Evolutionary conservation across 2,329 filamentous ascomycete species (phyloP).

Genomic region (Hypoxylon sp.): DNA sequence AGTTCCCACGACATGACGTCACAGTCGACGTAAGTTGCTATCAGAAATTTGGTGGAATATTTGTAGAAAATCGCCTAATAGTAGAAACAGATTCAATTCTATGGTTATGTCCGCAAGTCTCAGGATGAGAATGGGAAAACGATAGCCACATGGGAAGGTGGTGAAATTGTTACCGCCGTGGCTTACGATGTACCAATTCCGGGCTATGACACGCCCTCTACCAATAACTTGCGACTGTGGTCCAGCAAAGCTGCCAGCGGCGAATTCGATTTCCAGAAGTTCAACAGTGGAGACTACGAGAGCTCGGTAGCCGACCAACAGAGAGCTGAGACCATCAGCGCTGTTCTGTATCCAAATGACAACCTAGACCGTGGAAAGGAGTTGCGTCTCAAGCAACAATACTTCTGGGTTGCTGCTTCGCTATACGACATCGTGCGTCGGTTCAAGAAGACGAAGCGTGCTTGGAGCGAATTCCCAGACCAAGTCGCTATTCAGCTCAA

Average conservation of each 20-base stretch:
- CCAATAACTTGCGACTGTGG: conserved; percentile 97
- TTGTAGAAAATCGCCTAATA: conserved; percentile 15
- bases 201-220: conserved; percentile 89
- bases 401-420: conserved; percentile 99
- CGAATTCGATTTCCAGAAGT: conserved; percentile 99
- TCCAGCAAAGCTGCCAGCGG: conserved; percentile 97
- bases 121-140: conserved; percentile 83
- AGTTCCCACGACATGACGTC: conserved; percentile 95
- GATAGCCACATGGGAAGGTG: conserved; percentile 86
- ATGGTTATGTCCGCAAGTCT: conserved; percentile 84
- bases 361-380: conserved; percentile 97
- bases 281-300: conserved; percentile 98
- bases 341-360: conserved; percentile 97
- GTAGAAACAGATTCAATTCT: conserved; percentile 84
- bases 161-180: conserved; percentile 91
- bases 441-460: conserved; percentile 96
- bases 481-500: conserved; percentile 98
- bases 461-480: conserved; percentile 93
- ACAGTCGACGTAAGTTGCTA: conserved; percentile 80
- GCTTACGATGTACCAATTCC: conserved; percentile 95
- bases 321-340: conserved; percentile 98
- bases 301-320: conserved; percentile 98
- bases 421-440: conserved; percentile 95
- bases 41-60: neutral
- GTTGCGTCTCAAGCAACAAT: conserved; percentile 97